These are phyloP conservation scores for Magnaporthales sp. DNA, from an alignment of 2,329 filamentous ascomycete genomes.

Conservation along the genomic window DNA sequence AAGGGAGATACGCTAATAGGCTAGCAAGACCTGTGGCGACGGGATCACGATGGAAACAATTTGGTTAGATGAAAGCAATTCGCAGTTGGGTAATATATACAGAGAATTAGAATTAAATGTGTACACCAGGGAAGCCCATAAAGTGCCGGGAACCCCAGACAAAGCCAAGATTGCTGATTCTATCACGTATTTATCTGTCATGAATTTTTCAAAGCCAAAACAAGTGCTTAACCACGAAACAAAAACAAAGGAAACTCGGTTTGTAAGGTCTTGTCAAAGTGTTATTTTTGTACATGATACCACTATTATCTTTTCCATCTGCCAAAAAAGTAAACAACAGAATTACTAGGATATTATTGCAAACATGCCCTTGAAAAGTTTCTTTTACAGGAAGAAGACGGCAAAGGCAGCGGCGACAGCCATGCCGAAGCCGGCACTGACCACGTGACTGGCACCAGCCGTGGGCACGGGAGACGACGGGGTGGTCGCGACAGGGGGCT, in stretches of 20 bases:
- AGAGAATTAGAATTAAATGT: not conserved
- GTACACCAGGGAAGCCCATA: not conserved
- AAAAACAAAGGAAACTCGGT: not conserved
- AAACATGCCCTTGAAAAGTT: not conserved
- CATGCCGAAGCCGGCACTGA: not conserved
- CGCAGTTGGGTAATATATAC: not conserved
- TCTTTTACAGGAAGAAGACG: constrained; percentile 1
- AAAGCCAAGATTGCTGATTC: not conserved
- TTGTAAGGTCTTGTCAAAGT: not conserved
- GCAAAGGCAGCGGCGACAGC: not conserved
- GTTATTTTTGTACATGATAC: no score
- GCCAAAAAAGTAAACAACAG: not conserved
- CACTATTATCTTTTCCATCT: not conserved
- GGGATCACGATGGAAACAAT: not conserved
- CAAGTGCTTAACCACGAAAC: not conserved
- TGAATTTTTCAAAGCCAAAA: not conserved
- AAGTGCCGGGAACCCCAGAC: not conserved
- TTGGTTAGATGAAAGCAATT: not conserved
- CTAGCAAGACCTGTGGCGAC: not conserved
- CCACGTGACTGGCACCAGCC: not conserved
- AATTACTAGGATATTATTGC: not conserved
- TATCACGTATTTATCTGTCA: not conserved
- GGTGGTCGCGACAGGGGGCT: not conserved
- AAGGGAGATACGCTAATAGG: not conserved
- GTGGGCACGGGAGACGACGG: not conserved